phyloP scores from a whole-genome alignment of 1,284 basidiomycete species.

The Neotropicomus parvogracilis region DNA sequence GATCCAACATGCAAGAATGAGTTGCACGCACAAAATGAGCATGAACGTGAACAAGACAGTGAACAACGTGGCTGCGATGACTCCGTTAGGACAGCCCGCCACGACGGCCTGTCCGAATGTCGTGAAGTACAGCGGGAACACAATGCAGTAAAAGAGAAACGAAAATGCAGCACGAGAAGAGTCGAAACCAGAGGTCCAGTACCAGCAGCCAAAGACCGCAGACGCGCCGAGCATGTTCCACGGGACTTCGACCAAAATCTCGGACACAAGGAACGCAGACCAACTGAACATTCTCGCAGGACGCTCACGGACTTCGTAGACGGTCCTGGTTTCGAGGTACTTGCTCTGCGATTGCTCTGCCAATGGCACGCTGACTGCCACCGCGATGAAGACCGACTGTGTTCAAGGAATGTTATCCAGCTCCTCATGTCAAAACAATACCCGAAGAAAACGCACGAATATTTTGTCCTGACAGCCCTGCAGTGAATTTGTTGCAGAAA shows the following conservation, averaged over 20 bases:
- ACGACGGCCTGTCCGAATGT: conserved; percentile 58
- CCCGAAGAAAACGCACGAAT: conserved; percentile 39
- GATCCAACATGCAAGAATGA: background rate
- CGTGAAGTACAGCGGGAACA: conserved; percentile 49
- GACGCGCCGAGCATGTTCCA: conserved; percentile 58
- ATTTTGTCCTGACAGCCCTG: conserved; percentile 81
- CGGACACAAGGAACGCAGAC: conserved; percentile 64
- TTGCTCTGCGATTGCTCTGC: conserved; percentile 19
- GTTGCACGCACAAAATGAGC: conserved; percentile 9
- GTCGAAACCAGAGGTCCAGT: conserved; percentile 58
- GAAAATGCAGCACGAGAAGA: conserved; percentile 49
- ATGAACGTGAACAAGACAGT: conserved; percentile 57
- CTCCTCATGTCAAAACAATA: no score
- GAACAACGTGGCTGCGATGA: conserved; percentile 63
- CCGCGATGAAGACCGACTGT: conserved; percentile 14
- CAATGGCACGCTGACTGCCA: conserved; percentile 13
- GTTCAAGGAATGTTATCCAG: background rate
- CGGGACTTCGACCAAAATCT: conserved; percentile 59
- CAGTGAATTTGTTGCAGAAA: conserved; percentile 55
- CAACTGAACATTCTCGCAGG: conserved; percentile 80
- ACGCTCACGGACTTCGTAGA: conserved; percentile 73
- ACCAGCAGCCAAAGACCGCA: conserved; percentile 63
- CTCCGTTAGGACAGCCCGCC: conserved; percentile 56
- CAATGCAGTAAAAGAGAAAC: conserved; percentile 45
- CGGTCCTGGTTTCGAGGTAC: conserved; percentile 33